phyloP scores from a whole-genome alignment of 306 rosid species.

The Dalbergia cultrata region DNA sequence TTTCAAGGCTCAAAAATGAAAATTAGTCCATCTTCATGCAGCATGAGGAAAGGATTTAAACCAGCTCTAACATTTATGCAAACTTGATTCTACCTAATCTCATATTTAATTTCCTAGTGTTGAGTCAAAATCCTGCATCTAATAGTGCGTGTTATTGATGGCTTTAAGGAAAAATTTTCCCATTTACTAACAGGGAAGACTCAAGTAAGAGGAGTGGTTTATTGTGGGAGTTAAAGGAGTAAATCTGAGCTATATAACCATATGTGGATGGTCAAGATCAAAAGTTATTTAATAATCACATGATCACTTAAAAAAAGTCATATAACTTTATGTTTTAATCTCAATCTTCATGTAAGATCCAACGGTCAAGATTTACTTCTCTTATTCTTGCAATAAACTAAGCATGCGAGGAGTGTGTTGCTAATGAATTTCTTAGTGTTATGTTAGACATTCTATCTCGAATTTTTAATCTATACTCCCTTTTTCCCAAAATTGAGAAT shows the following conservation, averaged over 20 bases:
- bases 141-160: background rate
- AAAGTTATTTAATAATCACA: too few species aligned
- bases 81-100: background rate
- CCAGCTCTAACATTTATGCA: constrained; percentile 16
- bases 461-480: background rate
- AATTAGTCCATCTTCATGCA: constrained; percentile 11
- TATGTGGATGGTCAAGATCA: too few species aligned
- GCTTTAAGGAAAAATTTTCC: constrained; percentile 3
- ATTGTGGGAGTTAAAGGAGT: too few species aligned
- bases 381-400: too few species aligned
- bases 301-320: too few species aligned
- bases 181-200: background rate
- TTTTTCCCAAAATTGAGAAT: constrained; percentile 15
- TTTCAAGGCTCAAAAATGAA: constrained; percentile 7
- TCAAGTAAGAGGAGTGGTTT: too few species aligned
- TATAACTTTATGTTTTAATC: too few species aligned
- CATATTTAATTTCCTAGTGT: too few species aligned
- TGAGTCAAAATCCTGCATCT: constrained; percentile 31
- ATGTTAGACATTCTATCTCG: background rate
- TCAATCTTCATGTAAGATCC: too few species aligned
- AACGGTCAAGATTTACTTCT: too few species aligned
- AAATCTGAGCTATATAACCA: too few species aligned
- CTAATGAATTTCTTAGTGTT: background rate
- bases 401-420: too few species aligned
- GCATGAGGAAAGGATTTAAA: constrained; percentile 9